These are phyloP conservation scores for Spathaspora girioi DNA, from an alignment of 805 yeast species.

Conservation along the genomic window DNA sequence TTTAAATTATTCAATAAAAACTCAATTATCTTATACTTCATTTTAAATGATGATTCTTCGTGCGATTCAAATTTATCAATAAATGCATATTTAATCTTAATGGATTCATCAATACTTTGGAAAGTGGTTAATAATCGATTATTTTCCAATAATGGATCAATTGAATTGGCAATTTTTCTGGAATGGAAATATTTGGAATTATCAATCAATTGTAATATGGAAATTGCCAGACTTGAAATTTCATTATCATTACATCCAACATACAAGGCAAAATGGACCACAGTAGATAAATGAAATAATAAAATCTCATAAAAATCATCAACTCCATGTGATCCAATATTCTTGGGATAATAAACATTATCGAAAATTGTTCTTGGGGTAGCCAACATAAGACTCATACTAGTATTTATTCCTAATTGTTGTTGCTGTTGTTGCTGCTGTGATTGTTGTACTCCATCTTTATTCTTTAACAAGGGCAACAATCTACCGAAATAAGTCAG, in stretches of 20 bases:
- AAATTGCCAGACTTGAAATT: constrained; percentile 53
- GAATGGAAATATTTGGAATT: constrained; percentile 27
- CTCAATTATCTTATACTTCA: constrained; percentile 57
- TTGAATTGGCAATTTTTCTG: constrained; percentile 6
- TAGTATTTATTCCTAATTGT: constrained; percentile 22
- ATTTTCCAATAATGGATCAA: constrained; percentile 35
- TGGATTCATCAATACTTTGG: constrained; percentile 75
- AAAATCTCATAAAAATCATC: constrained; percentile 69
- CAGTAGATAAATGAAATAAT: constrained; percentile 62
- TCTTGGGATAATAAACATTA: constrained; percentile 35
- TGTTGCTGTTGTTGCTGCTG: neutral
- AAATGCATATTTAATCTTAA: constrained; percentile 67
- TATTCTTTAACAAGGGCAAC: constrained; percentile 46
- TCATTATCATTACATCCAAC: constrained; percentile 53
- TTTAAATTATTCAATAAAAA: constrained; percentile 51
- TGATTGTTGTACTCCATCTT: constrained; percentile 12
- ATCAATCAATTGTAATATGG: constrained; percentile 50
- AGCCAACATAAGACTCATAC: constrained; percentile 23
- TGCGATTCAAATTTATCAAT: constrained; percentile 55
- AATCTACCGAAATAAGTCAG: constrained; percentile 55
- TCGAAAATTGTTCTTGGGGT: constrained; percentile 21
- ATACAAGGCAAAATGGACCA: constrained; percentile 73
- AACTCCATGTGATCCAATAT: constrained; percentile 56
- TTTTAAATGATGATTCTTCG: constrained; percentile 30
- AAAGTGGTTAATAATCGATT: constrained; percentile 67